phyloP scores from a whole-genome alignment of 176 grass and related monocot species.

The Pontederia crassipes region DNA sequence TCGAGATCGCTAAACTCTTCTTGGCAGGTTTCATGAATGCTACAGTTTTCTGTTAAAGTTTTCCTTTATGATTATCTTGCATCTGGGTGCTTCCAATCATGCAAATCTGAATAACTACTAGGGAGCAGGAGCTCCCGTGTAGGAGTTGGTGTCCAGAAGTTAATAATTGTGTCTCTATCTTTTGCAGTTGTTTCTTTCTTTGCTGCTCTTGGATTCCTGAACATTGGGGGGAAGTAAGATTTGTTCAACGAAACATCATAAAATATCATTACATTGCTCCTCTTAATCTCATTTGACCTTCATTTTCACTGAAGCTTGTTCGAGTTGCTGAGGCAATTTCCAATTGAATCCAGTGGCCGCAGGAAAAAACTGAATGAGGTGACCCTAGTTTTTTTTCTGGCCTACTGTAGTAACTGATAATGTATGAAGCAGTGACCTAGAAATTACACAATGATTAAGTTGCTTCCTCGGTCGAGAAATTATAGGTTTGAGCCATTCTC shows the following conservation, averaged over 20 bases:
- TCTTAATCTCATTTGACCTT: not conserved
- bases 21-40: constrained; percentile 1
- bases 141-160: no score
- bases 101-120: no score
- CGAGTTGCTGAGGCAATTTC: constrained; percentile 19
- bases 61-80: no score
- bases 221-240: constrained; percentile 63
- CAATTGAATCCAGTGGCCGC: constrained; percentile 22
- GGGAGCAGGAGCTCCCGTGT: no score
- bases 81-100: no score
- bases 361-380: constrained; percentile 25
- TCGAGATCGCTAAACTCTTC: constrained; percentile 16
- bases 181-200: constrained; percentile 54
- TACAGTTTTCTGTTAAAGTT: not conserved
- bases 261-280: not conserved
- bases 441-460: no score
- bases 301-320: constrained; percentile 14
- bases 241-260: not conserved
- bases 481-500: no score
- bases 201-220: constrained; percentile 62
- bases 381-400: not conserved
- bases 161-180: not conserved
- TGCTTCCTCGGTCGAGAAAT: no score
- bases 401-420: no score
- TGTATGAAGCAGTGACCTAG: no score